These are phyloP conservation scores for Colletotrichum sidae DNA, from an alignment of 2,329 filamentous ascomycete species.

Conservation along the genomic window DNA sequence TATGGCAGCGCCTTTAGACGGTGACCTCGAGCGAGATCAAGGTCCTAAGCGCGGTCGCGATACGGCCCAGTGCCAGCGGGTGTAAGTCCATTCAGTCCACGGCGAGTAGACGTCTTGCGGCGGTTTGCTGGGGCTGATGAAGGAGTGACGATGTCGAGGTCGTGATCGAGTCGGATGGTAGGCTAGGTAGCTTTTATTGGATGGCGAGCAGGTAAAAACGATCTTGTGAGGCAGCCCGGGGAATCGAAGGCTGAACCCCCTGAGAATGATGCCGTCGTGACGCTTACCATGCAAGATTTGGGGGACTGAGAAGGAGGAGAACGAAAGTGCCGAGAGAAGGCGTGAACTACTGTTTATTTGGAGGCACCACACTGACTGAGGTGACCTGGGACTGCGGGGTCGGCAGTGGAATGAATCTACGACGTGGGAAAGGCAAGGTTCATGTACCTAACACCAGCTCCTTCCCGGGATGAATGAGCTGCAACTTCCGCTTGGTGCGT, in stretches of 20 bases:
- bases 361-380: neutral
- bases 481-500: too few species aligned
- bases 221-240: constrained; percentile 22
- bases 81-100: constrained; percentile 37
- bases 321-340: constrained; percentile 6
- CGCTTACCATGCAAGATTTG: constrained; percentile 34
- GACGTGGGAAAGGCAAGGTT: constrained; percentile 18
- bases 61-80: constrained; percentile 46
- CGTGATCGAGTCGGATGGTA: neutral
- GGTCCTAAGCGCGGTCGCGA: constrained; percentile 72
- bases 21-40: constrained; percentile 63
- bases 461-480: neutral
- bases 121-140: constrained; percentile 9
- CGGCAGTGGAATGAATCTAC: constrained; percentile 29
- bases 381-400: constrained; percentile 32
- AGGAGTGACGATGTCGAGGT: constrained; percentile 22
- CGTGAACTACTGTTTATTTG: constrained; percentile 28
- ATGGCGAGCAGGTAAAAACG: constrained; percentile 1
- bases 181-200: too few species aligned
- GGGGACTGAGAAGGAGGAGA: constrained; percentile 21
- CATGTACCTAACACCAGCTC: constrained; percentile 12
- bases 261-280: constrained; percentile 32
- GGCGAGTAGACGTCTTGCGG: constrained; percentile 5
- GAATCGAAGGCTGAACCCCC: constrained; percentile 41
- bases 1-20: constrained; percentile 56